These are phyloP conservation scores for Cyclotella sp. DNA, from an alignment of 108 stramenopile genomes.

Conservation along the genomic window DNA sequence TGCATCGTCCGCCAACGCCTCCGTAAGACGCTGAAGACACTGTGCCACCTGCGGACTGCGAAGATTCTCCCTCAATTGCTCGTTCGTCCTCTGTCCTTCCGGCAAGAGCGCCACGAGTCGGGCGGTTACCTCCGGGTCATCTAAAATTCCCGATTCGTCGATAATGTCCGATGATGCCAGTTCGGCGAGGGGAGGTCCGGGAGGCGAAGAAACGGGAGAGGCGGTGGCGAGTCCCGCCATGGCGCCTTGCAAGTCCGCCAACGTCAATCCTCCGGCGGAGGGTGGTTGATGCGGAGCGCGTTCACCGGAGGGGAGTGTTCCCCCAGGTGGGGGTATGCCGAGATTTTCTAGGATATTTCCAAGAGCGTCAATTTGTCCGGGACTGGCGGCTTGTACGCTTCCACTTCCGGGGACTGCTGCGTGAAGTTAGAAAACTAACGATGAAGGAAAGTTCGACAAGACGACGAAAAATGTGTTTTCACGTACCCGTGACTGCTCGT, in stretches of 20 bases:
- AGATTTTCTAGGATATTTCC: conserved; percentile 86
- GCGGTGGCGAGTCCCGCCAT: conserved; percentile 73
- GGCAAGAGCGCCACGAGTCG: conserved; percentile 76
- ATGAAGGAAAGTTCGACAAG: not conserved
- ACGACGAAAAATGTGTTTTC: not conserved
- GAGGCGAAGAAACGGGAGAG: conserved; percentile 32
- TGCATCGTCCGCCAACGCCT: conserved; percentile 68
- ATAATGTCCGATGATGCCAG: conserved; percentile 64
- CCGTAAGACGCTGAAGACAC: conserved; percentile 69
- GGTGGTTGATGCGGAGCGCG: conserved; percentile 19
- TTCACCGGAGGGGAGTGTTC: conserved; percentile 45
- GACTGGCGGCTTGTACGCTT: conserved; percentile 51
- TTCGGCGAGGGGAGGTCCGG: conserved; percentile 66
- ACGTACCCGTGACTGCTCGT: conserved; percentile 16
- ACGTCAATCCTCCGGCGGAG: conserved; percentile 55
- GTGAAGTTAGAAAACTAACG: not conserved
- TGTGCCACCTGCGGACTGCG: conserved; percentile 78
- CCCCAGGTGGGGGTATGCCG: conserved; percentile 67
- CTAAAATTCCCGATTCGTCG: conserved; percentile 53
- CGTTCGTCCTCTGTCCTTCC: conserved; percentile 66
- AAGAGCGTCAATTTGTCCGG: conserved; percentile 81
- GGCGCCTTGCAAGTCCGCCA: conserved; percentile 81
- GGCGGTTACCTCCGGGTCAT: conserved; percentile 54
- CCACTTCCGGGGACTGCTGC: conserved; percentile 40
- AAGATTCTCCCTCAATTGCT: conserved; percentile 70